Evolutionary conservation across 2,329 filamentous ascomycete species (phyloP).

Genomic region (Chrysoporthe puriensis): DNA sequence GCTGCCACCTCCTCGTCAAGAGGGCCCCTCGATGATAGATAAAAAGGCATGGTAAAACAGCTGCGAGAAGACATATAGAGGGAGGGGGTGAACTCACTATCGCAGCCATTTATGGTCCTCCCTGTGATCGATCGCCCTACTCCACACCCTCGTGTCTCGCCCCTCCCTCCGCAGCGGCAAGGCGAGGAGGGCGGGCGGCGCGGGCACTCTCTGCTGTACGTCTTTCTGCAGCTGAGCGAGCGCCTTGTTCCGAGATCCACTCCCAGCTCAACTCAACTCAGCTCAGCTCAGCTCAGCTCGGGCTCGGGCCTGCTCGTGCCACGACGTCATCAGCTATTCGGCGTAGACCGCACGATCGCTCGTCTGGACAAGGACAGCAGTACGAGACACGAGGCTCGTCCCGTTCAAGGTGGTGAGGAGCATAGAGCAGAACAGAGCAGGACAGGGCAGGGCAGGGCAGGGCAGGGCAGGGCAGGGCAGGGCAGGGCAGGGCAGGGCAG

Average conservation of each 20-base stretch:
- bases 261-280: background rate
- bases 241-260: background rate
- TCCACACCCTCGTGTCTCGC: background rate
- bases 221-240: background rate
- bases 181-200: too few relatives aligned
- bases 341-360: background rate
- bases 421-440: background rate
- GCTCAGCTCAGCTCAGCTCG: background rate
- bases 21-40: too few relatives aligned
- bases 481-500: too few relatives aligned
- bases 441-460: too few relatives aligned
- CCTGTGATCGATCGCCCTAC: background rate
- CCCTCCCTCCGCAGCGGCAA: background rate
- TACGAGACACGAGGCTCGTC: background rate
- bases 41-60: too few relatives aligned
- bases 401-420: background rate
- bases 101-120: constrained; percentile 25
- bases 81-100: constrained; percentile 20
- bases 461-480: background rate
- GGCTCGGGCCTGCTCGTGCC: background rate
- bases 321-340: background rate
- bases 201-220: background rate
- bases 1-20: too few relatives aligned
- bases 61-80: background rate
- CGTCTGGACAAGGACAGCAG: background rate